A percentile compares a stretch with the other conserved stretches of the same genome.
phyloP scores from a whole-genome alignment of 108 stramenopile genomes.

The Cyclotella baltica region DNA sequence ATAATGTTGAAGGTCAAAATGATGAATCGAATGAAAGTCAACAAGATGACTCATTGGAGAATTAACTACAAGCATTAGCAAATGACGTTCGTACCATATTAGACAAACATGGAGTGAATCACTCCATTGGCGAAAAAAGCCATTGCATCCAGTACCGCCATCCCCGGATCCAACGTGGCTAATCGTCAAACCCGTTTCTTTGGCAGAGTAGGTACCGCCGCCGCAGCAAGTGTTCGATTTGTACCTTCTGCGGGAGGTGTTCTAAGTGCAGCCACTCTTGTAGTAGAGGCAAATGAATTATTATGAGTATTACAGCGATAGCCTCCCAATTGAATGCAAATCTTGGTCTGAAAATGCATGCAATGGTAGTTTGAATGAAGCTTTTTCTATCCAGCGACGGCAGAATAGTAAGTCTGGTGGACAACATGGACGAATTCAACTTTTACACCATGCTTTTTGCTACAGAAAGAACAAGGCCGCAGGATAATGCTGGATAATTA shows the following conservation, averaged over 20 bases:
- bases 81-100: slow-evolving; percentile 30
- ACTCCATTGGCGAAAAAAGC: neutral
- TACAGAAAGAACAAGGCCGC: too few relatives aligned
- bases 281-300: slow-evolving; percentile 49
- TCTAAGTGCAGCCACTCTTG: slow-evolving; percentile 41
- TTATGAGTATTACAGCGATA: too few relatives aligned
- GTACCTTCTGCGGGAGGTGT: slow-evolving; percentile 44
- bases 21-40: neutral
- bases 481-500: too few relatives aligned
- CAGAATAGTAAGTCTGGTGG: too few relatives aligned
- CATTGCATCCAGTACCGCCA: neutral
- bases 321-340: too few relatives aligned
- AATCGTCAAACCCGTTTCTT: slow-evolving; percentile 44
- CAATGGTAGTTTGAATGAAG: too few relatives aligned
- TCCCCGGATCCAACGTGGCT: slow-evolving; percentile 15
- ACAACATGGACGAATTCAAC: too few relatives aligned
- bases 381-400: too few relatives aligned
- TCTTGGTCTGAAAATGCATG: too few relatives aligned
- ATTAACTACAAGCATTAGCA: slow-evolving; percentile 12
- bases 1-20: neutral
- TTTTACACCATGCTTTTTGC: too few relatives aligned
- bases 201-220: slow-evolving; percentile 43
- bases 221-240: slow-evolving; percentile 26
- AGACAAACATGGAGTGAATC: slow-evolving; percentile 32
- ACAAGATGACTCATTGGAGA: neutral